phyloP scores from a whole-genome alignment of 371 early-diverging fungal species.

The Mortierella sp. region DNA sequence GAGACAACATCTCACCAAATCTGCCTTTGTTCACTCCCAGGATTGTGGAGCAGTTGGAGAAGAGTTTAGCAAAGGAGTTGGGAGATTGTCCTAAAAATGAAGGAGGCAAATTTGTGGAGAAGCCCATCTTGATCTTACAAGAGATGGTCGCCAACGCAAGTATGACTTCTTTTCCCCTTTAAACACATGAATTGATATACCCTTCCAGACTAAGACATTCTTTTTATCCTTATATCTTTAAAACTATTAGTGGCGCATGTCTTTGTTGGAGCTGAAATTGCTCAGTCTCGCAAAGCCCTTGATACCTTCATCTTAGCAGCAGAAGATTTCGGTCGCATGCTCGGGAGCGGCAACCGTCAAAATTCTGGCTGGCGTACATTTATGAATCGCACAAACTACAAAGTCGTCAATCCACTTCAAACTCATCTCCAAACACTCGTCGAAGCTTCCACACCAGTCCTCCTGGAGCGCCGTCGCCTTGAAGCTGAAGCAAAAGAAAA shows the following conservation, averaged over 20 bases:
- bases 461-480: constrained; percentile 37
- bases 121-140: constrained; percentile 23
- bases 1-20: constrained; percentile 28
- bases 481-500: constrained; percentile 28
- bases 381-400: constrained; percentile 11
- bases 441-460: constrained; percentile 28
- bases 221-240: neutral
- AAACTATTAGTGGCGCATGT: constrained; percentile 31
- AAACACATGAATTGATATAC: neutral
- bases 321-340: constrained; percentile 21
- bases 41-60: constrained; percentile 30
- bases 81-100: constrained; percentile 6
- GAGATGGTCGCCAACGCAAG: constrained; percentile 47
- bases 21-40: constrained; percentile 28
- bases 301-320: constrained; percentile 27
- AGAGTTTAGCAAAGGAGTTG: constrained; percentile 14
- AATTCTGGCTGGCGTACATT: constrained; percentile 18
- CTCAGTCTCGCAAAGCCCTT: constrained; percentile 20
- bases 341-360: constrained; percentile 11
- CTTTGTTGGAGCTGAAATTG: constrained; percentile 38
- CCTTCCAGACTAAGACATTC: neutral
- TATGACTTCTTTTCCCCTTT: constrained; percentile 17
- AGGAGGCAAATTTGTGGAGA: constrained; percentile 21
- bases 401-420: constrained; percentile 19
- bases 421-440: constrained; percentile 14